phyloP scores from a whole-genome alignment of 202 grass and related monocot species.

The Carex sylvatica region DNA sequence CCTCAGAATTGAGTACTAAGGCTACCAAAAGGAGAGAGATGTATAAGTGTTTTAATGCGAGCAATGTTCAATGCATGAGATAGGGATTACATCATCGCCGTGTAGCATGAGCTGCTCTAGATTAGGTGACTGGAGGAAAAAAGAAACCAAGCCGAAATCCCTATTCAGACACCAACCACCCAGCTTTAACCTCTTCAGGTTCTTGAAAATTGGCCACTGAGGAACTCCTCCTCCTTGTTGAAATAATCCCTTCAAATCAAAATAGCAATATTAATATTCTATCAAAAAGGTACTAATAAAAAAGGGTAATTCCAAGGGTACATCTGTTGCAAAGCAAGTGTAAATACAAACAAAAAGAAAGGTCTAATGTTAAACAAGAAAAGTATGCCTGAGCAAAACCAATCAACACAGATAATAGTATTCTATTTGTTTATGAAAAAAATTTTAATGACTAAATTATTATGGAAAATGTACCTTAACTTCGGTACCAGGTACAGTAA shows the following conservation, averaged over 20 bases:
- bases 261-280: neutral
- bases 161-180: neutral
- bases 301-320: neutral
- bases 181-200: neutral
- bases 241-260: neutral
- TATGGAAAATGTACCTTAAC: neutral
- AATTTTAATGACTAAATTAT: neutral
- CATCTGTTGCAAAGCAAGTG: neutral
- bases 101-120: neutral
- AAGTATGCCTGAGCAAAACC: neutral
- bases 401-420: neutral
- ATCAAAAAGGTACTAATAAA: neutral
- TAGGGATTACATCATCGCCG: neutral
- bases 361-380: neutral
- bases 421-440: neutral
- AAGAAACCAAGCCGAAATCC: neutral
- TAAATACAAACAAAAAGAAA: neutral
- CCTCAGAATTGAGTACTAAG: neutral
- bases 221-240: neutral
- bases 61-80: neutral
- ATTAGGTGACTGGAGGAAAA: neutral
- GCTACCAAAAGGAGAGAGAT: neutral
- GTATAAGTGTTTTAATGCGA: neutral
- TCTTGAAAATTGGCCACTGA: neutral
- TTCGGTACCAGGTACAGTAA: neutral